These are phyloP conservation scores for Durotheca rogersii DNA, from an alignment of 495 filamentous ascomycete genomes.

Conservation along the genomic window DNA sequence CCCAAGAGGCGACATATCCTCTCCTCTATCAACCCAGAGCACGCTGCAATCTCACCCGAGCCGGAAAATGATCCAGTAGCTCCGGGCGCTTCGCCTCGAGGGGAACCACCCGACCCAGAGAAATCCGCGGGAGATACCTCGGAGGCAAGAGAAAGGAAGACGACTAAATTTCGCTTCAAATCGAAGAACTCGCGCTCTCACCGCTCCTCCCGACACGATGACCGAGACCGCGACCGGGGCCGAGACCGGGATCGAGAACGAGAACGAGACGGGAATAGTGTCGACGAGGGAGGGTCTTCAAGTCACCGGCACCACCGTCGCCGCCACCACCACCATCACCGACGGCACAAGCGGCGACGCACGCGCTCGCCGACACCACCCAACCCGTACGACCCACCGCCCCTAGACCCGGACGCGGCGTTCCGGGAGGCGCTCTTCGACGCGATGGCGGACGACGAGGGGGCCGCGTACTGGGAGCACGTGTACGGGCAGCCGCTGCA, in stretches of 20 bases:
- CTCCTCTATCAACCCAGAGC: slow-evolving; percentile 44
- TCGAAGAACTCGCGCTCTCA: slow-evolving; percentile 33
- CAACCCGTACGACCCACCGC: slow-evolving; percentile 53
- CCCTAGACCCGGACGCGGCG: slow-evolving; percentile 63
- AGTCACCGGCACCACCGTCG: slow-evolving; percentile 26
- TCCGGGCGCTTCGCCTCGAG: slow-evolving; percentile 15
- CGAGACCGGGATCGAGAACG: slow-evolving; percentile 9
- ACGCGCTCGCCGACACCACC: slow-evolving; percentile 36
- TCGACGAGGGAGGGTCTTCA: slow-evolving; percentile 3
- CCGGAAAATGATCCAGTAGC: slow-evolving; percentile 2
- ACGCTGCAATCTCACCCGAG: slow-evolving; percentile 19
- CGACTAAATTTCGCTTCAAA: slow-evolving; percentile 64
- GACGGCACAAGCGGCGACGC: slow-evolving; percentile 33
- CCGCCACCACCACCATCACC: slow-evolving; percentile 39
- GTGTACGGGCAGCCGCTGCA: slow-evolving; percentile 92
- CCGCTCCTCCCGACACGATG: slow-evolving; percentile 17
- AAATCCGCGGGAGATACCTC: slow-evolving; percentile 5
- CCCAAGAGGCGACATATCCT: slow-evolving; percentile 50
- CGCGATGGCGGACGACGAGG: slow-evolving; percentile 97
- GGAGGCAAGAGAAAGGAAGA: slow-evolving; percentile 26
- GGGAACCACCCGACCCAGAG: slow-evolving; percentile 19
- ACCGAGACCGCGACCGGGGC: slow-evolving; percentile 13
- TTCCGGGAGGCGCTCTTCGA: slow-evolving; percentile 98
- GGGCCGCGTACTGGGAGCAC: slow-evolving; percentile 88
- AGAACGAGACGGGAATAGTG: slow-evolving; percentile 18